Conservation (phyloP, 192 early-diverging fungal genomes). For the Endogone sp. region DNA sequence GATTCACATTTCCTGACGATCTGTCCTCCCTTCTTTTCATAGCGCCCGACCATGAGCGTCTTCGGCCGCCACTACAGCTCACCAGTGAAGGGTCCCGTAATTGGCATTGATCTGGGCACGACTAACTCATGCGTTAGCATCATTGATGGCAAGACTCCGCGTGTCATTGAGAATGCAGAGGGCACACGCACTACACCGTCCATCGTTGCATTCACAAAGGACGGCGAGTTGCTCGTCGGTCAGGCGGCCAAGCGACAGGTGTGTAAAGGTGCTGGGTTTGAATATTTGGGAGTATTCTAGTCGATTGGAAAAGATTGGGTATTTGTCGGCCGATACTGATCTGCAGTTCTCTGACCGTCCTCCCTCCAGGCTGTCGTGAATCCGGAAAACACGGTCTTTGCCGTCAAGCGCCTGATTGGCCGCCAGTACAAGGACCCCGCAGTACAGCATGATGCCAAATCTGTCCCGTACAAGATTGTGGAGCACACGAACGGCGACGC, state of each 20-base stretch:
- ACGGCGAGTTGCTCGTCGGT: constrained; percentile 96
- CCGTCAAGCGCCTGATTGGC: constrained; percentile 97
- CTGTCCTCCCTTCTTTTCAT: too few species aligned
- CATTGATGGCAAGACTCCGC: constrained; percentile 97
- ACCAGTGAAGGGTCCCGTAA: constrained; percentile 86
- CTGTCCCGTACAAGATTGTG: constrained; percentile 94
- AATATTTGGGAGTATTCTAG: too few species aligned
- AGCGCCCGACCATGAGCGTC: constrained; percentile 15
- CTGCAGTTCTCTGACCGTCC: too few species aligned
- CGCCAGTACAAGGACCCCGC: constrained; percentile 85
- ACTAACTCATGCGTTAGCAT: constrained; percentile 99
- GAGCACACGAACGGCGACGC: constrained; percentile 94
- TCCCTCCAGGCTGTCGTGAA: constrained; percentile 97
- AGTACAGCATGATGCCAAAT: constrained; percentile 87
- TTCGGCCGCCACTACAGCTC: constrained; percentile 60
- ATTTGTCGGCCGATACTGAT: too few species aligned
- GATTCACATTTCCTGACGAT: neutral
- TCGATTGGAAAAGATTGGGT: too few species aligned
- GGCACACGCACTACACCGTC: constrained; percentile 97
- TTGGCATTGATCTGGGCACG: constrained; percentile 99
- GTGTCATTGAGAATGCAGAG: constrained; percentile 97
- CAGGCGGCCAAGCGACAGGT: constrained; percentile 96
- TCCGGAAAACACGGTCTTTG: constrained; percentile 97
- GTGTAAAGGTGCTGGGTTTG: constrained; percentile 13
- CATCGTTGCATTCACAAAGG: constrained; percentile 93